phyloP scores from a whole-genome alignment of 306 rosid species.

The Malus sylvestris region DNA sequence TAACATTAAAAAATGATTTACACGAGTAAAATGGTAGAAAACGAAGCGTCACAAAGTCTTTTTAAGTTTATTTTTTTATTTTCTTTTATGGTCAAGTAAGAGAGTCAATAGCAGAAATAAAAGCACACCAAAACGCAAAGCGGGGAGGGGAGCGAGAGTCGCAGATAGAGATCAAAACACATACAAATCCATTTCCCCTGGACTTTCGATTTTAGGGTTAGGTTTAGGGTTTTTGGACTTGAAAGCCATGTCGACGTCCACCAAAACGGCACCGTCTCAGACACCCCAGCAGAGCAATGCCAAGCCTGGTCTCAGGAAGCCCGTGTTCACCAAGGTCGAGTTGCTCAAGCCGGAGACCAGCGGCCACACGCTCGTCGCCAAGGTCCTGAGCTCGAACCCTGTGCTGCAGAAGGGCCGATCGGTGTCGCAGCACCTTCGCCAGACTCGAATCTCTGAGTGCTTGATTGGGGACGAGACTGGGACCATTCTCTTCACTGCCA shows the following conservation, averaged over 20 bases:
- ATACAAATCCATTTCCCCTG: not conserved
- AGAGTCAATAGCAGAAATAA: not conserved
- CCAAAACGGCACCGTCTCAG: constrained; percentile 10
- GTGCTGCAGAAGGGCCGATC: constrained; percentile 72
- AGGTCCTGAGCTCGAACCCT: constrained; percentile 50
- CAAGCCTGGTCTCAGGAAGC: constrained; percentile 56
- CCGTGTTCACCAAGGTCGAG: constrained; percentile 68
- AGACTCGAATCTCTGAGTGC: constrained; percentile 80
- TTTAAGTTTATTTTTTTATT: too few relatives aligned
- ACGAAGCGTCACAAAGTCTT: not conserved
- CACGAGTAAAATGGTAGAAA: not conserved
- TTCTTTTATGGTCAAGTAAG: too few relatives aligned
- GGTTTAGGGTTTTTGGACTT: constrained; percentile 8
- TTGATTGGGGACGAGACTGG: constrained; percentile 80
- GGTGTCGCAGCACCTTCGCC: constrained; percentile 58
- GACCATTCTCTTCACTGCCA: constrained; percentile 71
- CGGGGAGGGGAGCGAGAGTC: not conserved
- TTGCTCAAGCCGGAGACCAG: constrained; percentile 70
- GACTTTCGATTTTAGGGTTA: constrained; percentile 1
- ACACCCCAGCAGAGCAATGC: constrained; percentile 25
- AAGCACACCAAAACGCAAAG: not conserved
- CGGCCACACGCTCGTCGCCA: constrained; percentile 69
- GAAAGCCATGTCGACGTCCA: constrained; percentile 21
- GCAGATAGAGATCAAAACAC: not conserved
- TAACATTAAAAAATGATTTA: too few relatives aligned